Conservation (phyloP, 2,329 filamentous ascomycete species). For the Stachybotrys elegans region DNA sequence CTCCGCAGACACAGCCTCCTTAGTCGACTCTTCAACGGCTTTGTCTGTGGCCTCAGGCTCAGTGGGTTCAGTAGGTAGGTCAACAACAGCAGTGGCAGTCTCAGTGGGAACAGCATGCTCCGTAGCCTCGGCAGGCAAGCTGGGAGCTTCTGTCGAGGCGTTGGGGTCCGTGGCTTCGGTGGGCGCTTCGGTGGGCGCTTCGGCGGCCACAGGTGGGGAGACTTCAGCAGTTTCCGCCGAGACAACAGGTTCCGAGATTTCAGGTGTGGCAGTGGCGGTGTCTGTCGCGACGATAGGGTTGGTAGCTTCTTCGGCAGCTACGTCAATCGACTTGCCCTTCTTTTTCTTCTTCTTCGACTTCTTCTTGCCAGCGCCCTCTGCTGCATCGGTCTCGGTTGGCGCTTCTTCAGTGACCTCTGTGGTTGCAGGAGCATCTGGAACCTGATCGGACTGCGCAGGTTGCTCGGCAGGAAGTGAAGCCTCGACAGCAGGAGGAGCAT, state of each 20-base stretch:
- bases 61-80: too few relatives aligned
- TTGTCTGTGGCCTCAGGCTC: too few relatives aligned
- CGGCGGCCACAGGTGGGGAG: neutral
- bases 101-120: neutral
- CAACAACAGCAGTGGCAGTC: too few relatives aligned
- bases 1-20: neutral
- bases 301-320: constrained; percentile 4
- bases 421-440: neutral
- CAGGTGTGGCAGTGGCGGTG: constrained; percentile 4
- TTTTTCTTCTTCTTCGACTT: constrained; percentile 21
- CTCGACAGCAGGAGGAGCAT: too few relatives aligned
- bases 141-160: too few relatives aligned
- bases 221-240: neutral
- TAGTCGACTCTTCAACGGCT: too few relatives aligned
- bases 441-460: too few relatives aligned
- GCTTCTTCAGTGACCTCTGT: constrained; percentile 5
- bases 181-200: neutral
- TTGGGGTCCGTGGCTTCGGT: neutral
- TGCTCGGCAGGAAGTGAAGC: too few relatives aligned
- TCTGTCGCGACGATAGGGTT: constrained; percentile 10
- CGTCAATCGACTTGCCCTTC: constrained; percentile 19
- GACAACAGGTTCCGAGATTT: neutral
- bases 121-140: neutral
- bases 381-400: constrained; percentile 8
- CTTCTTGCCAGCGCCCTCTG: constrained; percentile 3